These are phyloP conservation scores for Phlyctochytrium arcticum DNA, from an alignment of 192 early-diverging fungal species.

Conservation along the genomic window DNA sequence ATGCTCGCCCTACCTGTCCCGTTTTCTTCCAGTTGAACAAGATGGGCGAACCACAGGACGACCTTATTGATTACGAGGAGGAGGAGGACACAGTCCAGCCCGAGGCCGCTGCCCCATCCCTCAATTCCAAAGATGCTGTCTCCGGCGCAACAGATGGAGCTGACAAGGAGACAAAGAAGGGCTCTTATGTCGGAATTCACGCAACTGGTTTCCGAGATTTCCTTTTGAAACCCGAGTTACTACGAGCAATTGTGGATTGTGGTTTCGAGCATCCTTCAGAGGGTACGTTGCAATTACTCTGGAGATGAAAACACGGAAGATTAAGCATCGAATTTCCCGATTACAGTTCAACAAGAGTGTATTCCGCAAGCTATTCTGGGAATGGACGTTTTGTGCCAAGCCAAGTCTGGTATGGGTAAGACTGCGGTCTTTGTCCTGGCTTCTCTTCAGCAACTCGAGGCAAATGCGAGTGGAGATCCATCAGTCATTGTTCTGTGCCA, in stretches of 20 bases:
- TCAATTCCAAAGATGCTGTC: slow-evolving; percentile 36
- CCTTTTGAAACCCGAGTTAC: slow-evolving; percentile 91
- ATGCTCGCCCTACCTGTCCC: background rate
- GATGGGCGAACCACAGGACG: slow-evolving; percentile 58
- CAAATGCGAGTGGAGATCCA: slow-evolving; percentile 42
- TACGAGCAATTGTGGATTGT: slow-evolving; percentile 94
- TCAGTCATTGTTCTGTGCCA: slow-evolving; percentile 91
- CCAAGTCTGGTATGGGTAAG: slow-evolving; percentile 98
- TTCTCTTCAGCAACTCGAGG: slow-evolving; percentile 87
- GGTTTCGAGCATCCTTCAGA: slow-evolving; percentile 99
- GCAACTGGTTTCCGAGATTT: slow-evolving; percentile 98
- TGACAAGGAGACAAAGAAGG: slow-evolving; percentile 86
- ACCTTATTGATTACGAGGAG: slow-evolving; percentile 97
- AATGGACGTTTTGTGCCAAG: slow-evolving; percentile 97
- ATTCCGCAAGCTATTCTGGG: slow-evolving; percentile 96
- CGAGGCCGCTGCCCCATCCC: slow-evolving; percentile 44
- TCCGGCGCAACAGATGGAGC: slow-evolving; percentile 47
- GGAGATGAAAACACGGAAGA: background rate
- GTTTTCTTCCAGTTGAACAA: background rate
- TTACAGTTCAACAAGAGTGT: slow-evolving; percentile 93
- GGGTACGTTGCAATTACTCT: slow-evolving; percentile 43
- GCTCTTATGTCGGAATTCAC: slow-evolving; percentile 97
- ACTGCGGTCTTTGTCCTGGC: slow-evolving; percentile 97
- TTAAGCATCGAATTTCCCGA: background rate
- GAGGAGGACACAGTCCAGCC: slow-evolving; percentile 75